These are phyloP conservation scores for Ulota crispa DNA, from an alignment of 225 moss, liverwort and hornwort genomes.

Conservation along the genomic window DNA sequence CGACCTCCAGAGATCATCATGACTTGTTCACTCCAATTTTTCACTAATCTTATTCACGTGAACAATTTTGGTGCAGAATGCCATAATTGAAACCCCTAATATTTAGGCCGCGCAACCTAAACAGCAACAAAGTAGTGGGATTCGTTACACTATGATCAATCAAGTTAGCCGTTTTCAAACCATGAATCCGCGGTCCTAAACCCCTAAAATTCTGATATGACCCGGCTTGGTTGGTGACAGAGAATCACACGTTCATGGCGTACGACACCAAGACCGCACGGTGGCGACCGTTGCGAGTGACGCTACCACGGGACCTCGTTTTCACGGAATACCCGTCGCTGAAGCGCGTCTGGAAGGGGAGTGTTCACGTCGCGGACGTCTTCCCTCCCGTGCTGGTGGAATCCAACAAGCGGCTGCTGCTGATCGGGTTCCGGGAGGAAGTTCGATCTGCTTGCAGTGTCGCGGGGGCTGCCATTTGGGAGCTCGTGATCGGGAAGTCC, in stretches of 20 bases:
- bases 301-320: constrained; percentile 37
- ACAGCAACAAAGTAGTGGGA: no score
- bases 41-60: no score
- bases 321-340: constrained; percentile 53
- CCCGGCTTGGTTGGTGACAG: constrained; percentile 7
- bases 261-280: constrained; percentile 33
- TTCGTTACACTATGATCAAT: no score
- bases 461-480: constrained; percentile 40
- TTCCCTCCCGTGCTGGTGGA: constrained; percentile 52
- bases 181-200: not conserved
- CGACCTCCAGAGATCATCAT: no score
- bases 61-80: no score
- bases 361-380: constrained; percentile 26
- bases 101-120: no score
- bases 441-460: not conserved
- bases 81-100: no score
- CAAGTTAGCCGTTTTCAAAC: no score
- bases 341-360: constrained; percentile 42
- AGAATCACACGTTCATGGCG: constrained; percentile 42
- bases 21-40: no score
- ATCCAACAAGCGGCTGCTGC: constrained; percentile 30
- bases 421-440: constrained; percentile 41
- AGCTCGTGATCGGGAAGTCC: constrained; percentile 20
- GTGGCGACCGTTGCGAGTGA: constrained; percentile 41
- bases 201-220: not conserved